These are phyloP conservation scores for Goffeauzyma gilvescens DNA, from an alignment of 768 basidiomycete species.

Conservation along the genomic window DNA sequence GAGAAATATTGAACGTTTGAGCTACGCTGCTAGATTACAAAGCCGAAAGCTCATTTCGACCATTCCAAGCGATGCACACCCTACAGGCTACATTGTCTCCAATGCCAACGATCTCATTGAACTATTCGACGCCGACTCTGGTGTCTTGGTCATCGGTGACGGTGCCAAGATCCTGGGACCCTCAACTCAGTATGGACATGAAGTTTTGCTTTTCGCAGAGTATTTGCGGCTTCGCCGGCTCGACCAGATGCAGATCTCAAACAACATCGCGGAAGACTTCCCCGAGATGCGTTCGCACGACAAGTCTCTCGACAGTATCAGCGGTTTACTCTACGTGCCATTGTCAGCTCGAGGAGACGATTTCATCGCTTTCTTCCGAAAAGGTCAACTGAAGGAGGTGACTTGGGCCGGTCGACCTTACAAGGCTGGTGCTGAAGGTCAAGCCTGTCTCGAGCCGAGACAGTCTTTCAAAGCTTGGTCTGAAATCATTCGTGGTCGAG, in stretches of 20 bases:
- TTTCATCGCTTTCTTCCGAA: conserved; percentile 63
- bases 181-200: conserved; percentile 42
- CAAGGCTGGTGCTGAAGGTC: conserved; percentile 34
- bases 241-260: conserved; percentile 51
- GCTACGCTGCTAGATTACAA: conserved; percentile 54
- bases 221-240: conserved; percentile 58
- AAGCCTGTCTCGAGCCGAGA: conserved; percentile 47
- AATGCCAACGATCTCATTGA: conserved; percentile 60
- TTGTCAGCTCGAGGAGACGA: conserved; percentile 53
- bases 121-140: conserved; percentile 45
- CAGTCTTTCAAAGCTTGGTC: conserved; percentile 57
- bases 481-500: conserved; percentile 50
- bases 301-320: conserved; percentile 41
- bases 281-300: conserved; percentile 43
- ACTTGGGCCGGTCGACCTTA: conserved; percentile 63
- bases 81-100: conserved; percentile 59
- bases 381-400: conserved; percentile 49
- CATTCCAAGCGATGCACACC: conserved; percentile 46
- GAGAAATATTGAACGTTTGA: conserved; percentile 57
- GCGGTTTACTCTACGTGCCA: conserved; percentile 57
- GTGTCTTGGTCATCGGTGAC: conserved; percentile 39
- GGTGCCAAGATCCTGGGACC: conserved; percentile 43
- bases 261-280: conserved; percentile 49
- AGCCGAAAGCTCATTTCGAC: conserved; percentile 62
- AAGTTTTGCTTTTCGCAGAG: conserved; percentile 59